Percentiles rank a stretch among this genome's conserved stretches.
phyloP scores from a whole-genome alignment of 352 stramenopile genomes.

The Achlya hypogyna region DNA sequence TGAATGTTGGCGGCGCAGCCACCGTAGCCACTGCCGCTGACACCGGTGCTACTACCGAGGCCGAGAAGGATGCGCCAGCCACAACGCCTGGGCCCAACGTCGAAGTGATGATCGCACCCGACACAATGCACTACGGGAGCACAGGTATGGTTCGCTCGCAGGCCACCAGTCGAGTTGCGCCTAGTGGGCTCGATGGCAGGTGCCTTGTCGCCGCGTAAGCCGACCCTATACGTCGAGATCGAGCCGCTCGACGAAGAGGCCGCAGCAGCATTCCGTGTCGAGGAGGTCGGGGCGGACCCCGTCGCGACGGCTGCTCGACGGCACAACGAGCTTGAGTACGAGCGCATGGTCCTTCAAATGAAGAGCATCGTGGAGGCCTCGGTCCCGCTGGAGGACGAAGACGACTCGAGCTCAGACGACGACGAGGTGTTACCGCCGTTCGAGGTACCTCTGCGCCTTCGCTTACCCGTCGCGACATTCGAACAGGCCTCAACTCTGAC shows the following conservation, averaged over 20 bases:
- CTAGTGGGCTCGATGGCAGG: neutral
- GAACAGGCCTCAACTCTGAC: no score
- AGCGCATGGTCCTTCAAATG: constrained; percentile 66
- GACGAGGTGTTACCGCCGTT: constrained; percentile 5
- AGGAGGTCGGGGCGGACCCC: neutral
- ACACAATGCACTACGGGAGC: constrained; percentile 9
- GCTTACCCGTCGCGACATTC: no score
- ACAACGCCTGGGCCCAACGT: neutral
- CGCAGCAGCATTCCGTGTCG: neutral
- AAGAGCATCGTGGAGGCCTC: constrained; percentile 47
- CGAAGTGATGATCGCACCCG: constrained; percentile 15
- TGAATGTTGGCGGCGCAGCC: no score
- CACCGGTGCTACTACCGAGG: neutral
- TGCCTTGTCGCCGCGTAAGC: neutral
- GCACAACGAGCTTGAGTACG: constrained; percentile 45
- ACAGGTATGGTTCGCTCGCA: neutral
- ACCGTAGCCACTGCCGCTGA: no score
- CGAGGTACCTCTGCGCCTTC: no score
- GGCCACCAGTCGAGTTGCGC: neutral
- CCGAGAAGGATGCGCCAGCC: no score
- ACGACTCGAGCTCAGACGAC: constrained; percentile 5
- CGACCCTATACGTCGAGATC: neutral
- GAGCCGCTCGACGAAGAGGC: neutral
- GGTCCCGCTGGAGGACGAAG: constrained; percentile 29
- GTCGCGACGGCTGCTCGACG: neutral